Percentiles rank a stretch among this genome's conserved stretches.
Evolutionary conservation across 352 stramenopile genomes (phyloP).

Genomic region (Phytophthora tubulina): DNA sequence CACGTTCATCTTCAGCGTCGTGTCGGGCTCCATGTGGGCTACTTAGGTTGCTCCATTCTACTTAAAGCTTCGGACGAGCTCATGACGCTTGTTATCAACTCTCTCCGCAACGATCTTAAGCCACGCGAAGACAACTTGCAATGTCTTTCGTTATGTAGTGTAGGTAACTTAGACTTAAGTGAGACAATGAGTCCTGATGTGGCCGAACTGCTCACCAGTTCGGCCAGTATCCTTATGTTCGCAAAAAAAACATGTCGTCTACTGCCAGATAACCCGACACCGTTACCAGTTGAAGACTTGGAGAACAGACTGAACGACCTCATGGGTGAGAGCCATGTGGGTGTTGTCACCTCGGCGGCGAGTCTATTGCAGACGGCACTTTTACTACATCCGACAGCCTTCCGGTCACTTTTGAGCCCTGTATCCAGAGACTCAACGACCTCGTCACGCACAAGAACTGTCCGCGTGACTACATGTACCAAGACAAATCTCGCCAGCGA

Average conservation of each 20-base stretch:
- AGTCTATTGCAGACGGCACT: constrained; percentile 93
- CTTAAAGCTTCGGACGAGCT: constrained; percentile 92
- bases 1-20: too few relatives aligned
- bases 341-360: constrained; percentile 95
- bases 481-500: neutral
- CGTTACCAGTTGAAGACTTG: constrained; percentile 88
- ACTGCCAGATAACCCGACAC: constrained; percentile 93
- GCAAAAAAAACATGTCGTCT: constrained; percentile 98
- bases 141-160: constrained; percentile 95
- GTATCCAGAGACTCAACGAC: constrained; percentile 91
- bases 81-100: constrained; percentile 95
- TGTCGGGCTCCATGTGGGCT: constrained; percentile 14
- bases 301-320: constrained; percentile 76
- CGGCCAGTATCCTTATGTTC: constrained; percentile 93
- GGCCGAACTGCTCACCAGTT: constrained; percentile 92
- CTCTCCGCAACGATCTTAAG: constrained; percentile 97
- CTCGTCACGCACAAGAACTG: constrained; percentile 96
- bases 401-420: constrained; percentile 94
- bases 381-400: constrained; percentile 90
- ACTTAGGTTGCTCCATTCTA: constrained; percentile 84
- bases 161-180: constrained; percentile 97
- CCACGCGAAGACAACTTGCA: constrained; percentile 87
- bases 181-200: constrained; percentile 95
- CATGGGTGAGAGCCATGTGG: constrained; percentile 94
- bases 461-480: constrained; percentile 21